These are phyloP conservation scores for Suillus lakei DNA, from an alignment of 768 basidiomycete genomes.

Conservation along the genomic window DNA sequence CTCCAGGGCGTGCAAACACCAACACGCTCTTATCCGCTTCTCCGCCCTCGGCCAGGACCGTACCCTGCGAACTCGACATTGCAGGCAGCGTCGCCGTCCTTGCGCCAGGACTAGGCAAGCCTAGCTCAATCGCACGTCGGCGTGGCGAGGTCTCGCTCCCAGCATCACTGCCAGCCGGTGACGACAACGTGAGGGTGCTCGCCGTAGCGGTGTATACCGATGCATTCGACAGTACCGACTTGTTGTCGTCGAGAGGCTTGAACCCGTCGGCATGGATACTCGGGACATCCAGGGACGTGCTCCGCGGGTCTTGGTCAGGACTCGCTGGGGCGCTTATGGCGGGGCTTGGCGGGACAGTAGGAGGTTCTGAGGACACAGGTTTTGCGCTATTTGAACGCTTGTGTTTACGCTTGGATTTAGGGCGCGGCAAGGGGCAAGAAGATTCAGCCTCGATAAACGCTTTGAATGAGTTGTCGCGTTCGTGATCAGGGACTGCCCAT, in stretches of 20 bases:
- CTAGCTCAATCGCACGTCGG: conserved; percentile 22
- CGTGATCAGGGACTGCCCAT: conserved; percentile 97
- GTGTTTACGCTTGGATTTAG: conserved; percentile 8
- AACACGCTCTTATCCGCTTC: conserved; percentile 79
- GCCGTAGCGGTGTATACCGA: conserved; percentile 11
- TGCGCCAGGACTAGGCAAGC: conserved; percentile 22
- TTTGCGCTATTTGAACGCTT: conserved; percentile 12
- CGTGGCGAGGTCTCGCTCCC: conserved; percentile 17
- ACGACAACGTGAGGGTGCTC: conserved; percentile 16
- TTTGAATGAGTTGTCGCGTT: conserved; percentile 89
- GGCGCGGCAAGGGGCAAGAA: conserved; percentile 56
- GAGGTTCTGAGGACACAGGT: background rate
- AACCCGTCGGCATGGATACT: background rate
- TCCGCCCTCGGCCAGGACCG: conserved; percentile 8
- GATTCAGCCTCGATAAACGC: conserved; percentile 94
- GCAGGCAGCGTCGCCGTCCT: conserved; percentile 42
- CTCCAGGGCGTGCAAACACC: conserved; percentile 73
- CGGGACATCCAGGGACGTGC: background rate
- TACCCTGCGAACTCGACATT: conserved; percentile 10
- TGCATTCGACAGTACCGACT: conserved; percentile 15
- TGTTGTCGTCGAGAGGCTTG: conserved; percentile 18
- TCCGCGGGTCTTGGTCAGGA: background rate
- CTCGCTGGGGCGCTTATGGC: conserved; percentile 23
- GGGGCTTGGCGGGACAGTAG: background rate
- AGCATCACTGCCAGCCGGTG: conserved; percentile 20